phyloP scores from a whole-genome alignment of 2,329 filamentous ascomycete species.

The Simplicillium aogashimaense region DNA sequence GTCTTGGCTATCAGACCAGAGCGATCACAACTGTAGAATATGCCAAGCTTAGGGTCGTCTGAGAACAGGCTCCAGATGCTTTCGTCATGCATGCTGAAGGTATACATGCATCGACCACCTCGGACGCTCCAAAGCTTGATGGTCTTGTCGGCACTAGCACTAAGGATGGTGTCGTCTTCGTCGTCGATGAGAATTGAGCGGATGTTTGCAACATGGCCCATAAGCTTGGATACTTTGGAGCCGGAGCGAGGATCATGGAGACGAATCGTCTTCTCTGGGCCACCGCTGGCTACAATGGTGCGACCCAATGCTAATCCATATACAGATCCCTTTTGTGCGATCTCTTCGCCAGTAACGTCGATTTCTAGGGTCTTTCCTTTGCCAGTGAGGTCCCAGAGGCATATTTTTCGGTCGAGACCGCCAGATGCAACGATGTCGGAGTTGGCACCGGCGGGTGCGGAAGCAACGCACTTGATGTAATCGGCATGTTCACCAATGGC shows the following conservation, averaged over 20 bases:
- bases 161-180: conserved; percentile 83
- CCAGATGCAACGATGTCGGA: conserved; percentile 88
- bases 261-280: conserved; percentile 85
- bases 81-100: conserved; percentile 96
- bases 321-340: conserved; percentile 83
- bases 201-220: conserved; percentile 92
- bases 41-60: conserved; percentile 69
- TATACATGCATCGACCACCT: conserved; percentile 93
- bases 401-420: conserved; percentile 85
- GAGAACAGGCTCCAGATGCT: conserved; percentile 96
- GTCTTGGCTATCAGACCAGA: conserved; percentile 94
- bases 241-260: conserved; percentile 87
- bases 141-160: conserved; percentile 90
- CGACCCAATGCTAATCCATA: conserved; percentile 79
- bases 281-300: conserved; percentile 79
- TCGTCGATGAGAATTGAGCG: conserved; percentile 84
- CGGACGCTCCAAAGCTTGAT: conserved; percentile 98
- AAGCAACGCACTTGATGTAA: conserved; percentile 90
- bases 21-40: conserved; percentile 93
- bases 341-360: conserved; percentile 73
- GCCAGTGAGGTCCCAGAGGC: conserved; percentile 86
- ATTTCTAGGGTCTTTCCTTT: conserved; percentile 81
- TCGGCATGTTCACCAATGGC: conserved; percentile 90
- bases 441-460: conserved; percentile 49
- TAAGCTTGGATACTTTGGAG: conserved; percentile 88